Evolutionary conservation across 106 monocot genomes (phyloP).

Genomic region (Acanthochlamys bracteata): DNA sequence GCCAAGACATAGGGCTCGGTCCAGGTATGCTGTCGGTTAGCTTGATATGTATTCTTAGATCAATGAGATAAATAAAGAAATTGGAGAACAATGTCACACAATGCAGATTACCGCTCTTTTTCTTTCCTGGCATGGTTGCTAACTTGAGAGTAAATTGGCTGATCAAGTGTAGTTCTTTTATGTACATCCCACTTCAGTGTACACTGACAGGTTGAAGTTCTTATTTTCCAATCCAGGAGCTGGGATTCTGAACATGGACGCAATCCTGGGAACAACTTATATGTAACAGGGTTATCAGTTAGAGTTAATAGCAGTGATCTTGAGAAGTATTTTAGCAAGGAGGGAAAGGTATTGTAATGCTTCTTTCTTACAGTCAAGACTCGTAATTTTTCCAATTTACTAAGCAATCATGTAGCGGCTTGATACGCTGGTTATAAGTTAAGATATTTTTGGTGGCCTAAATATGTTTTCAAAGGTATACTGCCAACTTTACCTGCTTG

Average conservation of each 20-base stretch:
- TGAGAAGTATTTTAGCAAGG: constrained; percentile 69
- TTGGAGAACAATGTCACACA: not conserved
- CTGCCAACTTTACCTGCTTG: not conserved
- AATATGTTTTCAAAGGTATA: not conserved
- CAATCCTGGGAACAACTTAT: constrained; percentile 86
- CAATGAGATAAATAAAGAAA: not conserved
- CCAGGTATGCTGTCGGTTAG: constrained; percentile 15
- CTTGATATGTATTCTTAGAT: not conserved
- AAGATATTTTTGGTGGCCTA: not conserved
- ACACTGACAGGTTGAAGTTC: not conserved
- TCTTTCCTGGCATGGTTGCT: too few species aligned
- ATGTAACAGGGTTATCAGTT: constrained; percentile 65
- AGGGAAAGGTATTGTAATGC: constrained; percentile 51
- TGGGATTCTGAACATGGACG: constrained; percentile 18
- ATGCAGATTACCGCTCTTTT: not conserved
- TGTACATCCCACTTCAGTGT: not conserved
- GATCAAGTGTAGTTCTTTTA: not conserved
- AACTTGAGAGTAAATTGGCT: too few species aligned
- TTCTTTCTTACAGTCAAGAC: not conserved
- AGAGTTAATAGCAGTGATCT: constrained; percentile 65
- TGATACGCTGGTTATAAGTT: not conserved
- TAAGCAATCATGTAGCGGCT: not conserved
- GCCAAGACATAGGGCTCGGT: constrained; percentile 39
- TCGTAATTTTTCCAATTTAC: not conserved
- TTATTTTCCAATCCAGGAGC: constrained; percentile 27